phyloP scores from a whole-genome alignment of 768 basidiomycete species.

The Xerocomellus dryophilus region DNA sequence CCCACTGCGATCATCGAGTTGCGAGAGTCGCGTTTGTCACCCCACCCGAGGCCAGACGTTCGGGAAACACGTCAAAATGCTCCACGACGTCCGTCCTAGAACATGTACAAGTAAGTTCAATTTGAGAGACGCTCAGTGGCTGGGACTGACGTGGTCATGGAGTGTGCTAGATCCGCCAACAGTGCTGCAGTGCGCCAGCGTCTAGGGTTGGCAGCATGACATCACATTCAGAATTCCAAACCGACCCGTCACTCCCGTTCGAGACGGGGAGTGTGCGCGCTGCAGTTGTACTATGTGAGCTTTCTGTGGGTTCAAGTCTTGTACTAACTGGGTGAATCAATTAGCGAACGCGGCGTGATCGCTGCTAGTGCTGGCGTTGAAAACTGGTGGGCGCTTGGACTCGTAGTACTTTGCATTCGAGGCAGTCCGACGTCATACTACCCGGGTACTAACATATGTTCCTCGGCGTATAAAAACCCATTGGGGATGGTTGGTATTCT shows the following conservation, averaged over 20 bases:
- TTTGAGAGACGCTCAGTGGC: neutral
- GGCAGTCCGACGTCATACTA: constrained; percentile 14
- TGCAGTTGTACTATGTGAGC: neutral
- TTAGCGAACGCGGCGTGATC: neutral
- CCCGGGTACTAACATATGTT: constrained; percentile 1
- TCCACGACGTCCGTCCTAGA: neutral
- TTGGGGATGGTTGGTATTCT: constrained; percentile 5
- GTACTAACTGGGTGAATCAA: neutral
- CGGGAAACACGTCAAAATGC: neutral
- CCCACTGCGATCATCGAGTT: neutral
- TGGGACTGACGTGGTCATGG: neutral
- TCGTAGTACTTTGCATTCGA: constrained; percentile 5
- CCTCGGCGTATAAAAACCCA: constrained; percentile 13
- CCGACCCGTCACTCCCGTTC: neutral
- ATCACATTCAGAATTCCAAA: constrained; percentile 8
- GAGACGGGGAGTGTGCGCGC: neutral
- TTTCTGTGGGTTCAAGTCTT: neutral
- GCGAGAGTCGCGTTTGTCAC: neutral
- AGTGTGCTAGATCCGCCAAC: neutral
- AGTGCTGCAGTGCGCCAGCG: neutral
- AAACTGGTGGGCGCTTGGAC: neutral
- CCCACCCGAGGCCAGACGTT: neutral
- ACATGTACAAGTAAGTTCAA: neutral
- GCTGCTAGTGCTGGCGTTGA: neutral
- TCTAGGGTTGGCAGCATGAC: neutral